Evolutionary conservation across 257 asterid genomes (phyloP).

Genomic region (Solanum paucissectum): DNA sequence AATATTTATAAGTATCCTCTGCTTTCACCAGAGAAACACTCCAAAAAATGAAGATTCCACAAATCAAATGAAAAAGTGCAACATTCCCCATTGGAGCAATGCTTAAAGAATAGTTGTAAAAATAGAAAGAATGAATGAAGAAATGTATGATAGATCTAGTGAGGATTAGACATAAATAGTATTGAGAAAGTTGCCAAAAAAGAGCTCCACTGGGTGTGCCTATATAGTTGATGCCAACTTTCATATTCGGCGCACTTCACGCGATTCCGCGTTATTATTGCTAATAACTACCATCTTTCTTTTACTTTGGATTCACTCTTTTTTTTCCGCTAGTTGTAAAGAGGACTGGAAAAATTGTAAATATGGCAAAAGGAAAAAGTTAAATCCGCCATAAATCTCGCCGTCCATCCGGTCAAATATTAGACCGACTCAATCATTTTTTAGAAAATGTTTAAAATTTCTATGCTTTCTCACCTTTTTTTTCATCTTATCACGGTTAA

Average conservation of each 20-base stretch:
- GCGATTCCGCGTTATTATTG: constrained; percentile 49
- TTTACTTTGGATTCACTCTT: neutral
- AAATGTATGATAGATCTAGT: neutral
- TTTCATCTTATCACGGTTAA: neutral
- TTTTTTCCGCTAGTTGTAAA: neutral
- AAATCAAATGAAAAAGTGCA: constrained; percentile 14
- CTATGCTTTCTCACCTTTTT: neutral
- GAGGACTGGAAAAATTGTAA: neutral
- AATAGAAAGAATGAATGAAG: constrained; percentile 14
- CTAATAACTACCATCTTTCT: neutral
- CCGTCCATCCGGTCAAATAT: neutral
- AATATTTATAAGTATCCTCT: constrained; percentile 78
- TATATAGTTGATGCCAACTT: constrained; percentile 14
- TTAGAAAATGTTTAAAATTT: neutral
- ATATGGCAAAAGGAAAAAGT: neutral
- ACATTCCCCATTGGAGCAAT: constrained; percentile 34
- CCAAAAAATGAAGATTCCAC: constrained; percentile 38
- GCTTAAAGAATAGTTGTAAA: neutral
- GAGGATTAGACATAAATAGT: neutral
- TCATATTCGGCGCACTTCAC: constrained; percentile 28
- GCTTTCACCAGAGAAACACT: constrained; percentile 36
- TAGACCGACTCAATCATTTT: neutral
- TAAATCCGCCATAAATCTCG: neutral
- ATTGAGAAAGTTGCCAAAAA: neutral
- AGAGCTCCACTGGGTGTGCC: neutral